phyloP scores from a whole-genome alignment of 345 rosid genomes.

The Fremontodendron californicum region DNA sequence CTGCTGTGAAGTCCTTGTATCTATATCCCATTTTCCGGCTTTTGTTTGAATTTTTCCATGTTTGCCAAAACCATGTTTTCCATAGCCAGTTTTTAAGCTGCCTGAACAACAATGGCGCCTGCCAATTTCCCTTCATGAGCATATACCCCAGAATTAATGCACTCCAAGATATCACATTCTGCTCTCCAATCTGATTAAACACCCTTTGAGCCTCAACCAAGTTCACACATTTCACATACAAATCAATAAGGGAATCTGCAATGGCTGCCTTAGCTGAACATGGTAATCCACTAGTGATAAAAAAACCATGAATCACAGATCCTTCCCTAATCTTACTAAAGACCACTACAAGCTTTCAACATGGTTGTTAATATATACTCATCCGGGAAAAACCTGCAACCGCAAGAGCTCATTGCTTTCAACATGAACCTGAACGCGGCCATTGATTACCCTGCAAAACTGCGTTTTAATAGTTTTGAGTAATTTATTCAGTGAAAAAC shows the following conservation, averaged over 20 bases:
- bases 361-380: constrained; percentile 65
- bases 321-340: constrained; percentile 52
- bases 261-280: constrained; percentile 34
- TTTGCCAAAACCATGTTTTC: constrained; percentile 74
- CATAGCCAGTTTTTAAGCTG: constrained; percentile 59
- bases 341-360: constrained; percentile 62
- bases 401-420: too few relatives aligned
- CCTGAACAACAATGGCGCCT: constrained; percentile 66
- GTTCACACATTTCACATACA: constrained; percentile 67
- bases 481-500: constrained; percentile 29
- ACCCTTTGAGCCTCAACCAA: constrained; percentile 50
- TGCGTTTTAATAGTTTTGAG: background rate
- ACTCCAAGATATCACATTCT: constrained; percentile 66
- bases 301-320: constrained; percentile 56
- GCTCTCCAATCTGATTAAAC: constrained; percentile 49
- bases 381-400: constrained; percentile 28
- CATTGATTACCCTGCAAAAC: constrained; percentile 4
- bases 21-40: too few relatives aligned
- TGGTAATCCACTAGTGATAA: constrained; percentile 56
- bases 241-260: constrained; percentile 68
- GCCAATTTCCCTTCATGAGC: constrained; percentile 66
- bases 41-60: constrained; percentile 26
- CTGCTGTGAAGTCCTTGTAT: background rate
- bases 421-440: background rate
- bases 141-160: constrained; percentile 64